Conservation (phyloP, 1,284 basidiomycete genomes). For the Trametes versicolor region DNA sequence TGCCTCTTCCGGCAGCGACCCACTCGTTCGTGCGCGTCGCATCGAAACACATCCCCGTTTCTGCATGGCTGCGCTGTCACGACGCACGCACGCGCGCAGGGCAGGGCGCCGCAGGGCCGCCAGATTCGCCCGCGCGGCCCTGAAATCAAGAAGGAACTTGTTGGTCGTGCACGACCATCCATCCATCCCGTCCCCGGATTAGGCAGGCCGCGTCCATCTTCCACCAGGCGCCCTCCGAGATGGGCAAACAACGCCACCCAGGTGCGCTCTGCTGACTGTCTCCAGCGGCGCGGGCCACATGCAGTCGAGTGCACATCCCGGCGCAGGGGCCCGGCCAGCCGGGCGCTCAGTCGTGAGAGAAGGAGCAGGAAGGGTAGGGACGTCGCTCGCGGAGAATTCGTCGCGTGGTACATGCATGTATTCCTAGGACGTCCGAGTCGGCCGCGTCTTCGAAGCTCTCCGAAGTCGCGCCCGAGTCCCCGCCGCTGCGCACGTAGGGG, state of each 20-base stretch:
- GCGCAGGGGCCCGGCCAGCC: not conserved
- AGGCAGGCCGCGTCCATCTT: not conserved
- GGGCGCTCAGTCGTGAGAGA: constrained; percentile 13
- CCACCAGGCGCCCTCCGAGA: not conserved
- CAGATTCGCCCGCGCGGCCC: too few species aligned
- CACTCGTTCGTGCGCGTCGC: not conserved
- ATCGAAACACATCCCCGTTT: not conserved
- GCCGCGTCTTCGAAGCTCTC: not conserved
- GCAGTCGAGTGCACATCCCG: constrained; percentile 17
- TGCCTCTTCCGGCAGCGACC: not conserved
- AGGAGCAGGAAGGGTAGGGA: not conserved
- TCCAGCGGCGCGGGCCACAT: not conserved
- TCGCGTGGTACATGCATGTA: constrained; percentile 3
- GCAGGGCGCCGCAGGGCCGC: not conserved
- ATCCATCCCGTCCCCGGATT: not conserved
- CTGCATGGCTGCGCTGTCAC: not conserved
- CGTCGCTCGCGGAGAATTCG: constrained; percentile 9
- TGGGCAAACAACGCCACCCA: not conserved
- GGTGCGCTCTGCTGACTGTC: not conserved
- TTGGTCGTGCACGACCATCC: too few species aligned
- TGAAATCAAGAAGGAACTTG: too few species aligned
- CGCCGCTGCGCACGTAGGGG: too few species aligned
- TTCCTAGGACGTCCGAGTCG: not conserved
- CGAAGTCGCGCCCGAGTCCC: not conserved
- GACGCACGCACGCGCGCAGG: not conserved